phyloP scores from a whole-genome alignment of 192 early-diverging fungal species.

The Entomortierella beljakovae region DNA sequence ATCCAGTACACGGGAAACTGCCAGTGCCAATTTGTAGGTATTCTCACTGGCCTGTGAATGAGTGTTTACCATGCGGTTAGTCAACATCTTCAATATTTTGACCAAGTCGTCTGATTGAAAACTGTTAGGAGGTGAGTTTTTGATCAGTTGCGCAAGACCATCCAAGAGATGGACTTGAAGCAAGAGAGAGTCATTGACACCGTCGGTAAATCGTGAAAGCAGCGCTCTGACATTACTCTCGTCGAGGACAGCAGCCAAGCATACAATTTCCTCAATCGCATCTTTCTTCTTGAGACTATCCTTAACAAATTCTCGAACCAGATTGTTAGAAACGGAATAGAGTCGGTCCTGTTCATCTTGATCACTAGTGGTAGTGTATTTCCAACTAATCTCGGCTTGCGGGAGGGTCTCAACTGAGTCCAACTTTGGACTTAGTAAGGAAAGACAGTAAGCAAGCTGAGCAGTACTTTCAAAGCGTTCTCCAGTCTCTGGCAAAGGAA shows the following conservation, averaged over 20 bases:
- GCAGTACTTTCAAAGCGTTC: background rate
- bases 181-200: background rate
- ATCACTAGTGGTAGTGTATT: background rate
- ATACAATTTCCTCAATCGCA: background rate
- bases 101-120: background rate
- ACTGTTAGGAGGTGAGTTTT: background rate
- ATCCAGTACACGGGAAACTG: background rate
- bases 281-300: background rate
- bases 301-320: background rate
- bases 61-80: background rate
- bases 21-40: background rate
- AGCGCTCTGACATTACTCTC: background rate
- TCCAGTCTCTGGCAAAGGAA: background rate
- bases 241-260: background rate
- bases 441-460: background rate
- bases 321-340: background rate
- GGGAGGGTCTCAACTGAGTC: background rate
- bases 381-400: background rate
- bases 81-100: background rate
- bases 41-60: background rate
- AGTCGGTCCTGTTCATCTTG: background rate
- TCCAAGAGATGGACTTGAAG: background rate
- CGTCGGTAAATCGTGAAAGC: background rate
- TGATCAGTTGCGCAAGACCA: background rate
- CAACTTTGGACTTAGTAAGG: background rate